Evolutionary conservation across 495 filamentous ascomycete genomes (phyloP).

Genomic region (Talaromyces borbonicus): DNA sequence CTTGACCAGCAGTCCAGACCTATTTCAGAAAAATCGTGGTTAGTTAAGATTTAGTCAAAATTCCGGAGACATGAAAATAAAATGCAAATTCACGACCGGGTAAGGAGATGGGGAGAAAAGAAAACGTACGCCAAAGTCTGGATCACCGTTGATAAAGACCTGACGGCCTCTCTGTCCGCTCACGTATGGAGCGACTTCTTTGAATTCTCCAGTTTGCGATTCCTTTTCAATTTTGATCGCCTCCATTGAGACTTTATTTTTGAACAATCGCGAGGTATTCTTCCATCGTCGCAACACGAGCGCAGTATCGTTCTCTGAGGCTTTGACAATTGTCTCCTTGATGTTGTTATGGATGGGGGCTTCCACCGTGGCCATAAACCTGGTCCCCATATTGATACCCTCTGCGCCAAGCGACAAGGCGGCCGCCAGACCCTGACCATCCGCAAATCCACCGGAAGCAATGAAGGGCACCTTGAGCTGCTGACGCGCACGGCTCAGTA

Average conservation of each 20-base stretch:
- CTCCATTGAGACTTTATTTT: constrained; percentile 76
- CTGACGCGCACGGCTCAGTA: constrained; percentile 79
- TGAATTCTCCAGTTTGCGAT: constrained; percentile 80
- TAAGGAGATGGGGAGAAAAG: background rate
- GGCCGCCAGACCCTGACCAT: constrained; percentile 87
- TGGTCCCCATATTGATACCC: constrained; percentile 91
- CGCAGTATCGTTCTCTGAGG: constrained; percentile 83
- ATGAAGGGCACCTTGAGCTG: constrained; percentile 83
- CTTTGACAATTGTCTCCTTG: constrained; percentile 83
- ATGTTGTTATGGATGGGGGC: constrained; percentile 87
- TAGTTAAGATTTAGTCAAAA: no score
- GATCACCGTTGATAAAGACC: constrained; percentile 88
- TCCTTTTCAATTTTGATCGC: constrained; percentile 75
- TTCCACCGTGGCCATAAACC: constrained; percentile 90
- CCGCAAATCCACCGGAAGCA: constrained; percentile 89
- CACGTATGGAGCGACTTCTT: constrained; percentile 80
- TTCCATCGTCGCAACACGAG: constrained; percentile 83
- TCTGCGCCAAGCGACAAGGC: constrained; percentile 86
- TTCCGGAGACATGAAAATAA: background rate
- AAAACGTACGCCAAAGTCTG: constrained; percentile 63
- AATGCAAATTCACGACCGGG: no score
- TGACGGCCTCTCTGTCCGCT: constrained; percentile 85
- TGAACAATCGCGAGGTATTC: constrained; percentile 83
- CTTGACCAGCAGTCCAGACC: constrained; percentile 65
- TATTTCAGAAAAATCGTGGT: no score